Evolutionary conservation across 306 rosid species (phyloP), one percentile per base, ranked within the genome.

Genomic region (Quercus cerris): DNA sequence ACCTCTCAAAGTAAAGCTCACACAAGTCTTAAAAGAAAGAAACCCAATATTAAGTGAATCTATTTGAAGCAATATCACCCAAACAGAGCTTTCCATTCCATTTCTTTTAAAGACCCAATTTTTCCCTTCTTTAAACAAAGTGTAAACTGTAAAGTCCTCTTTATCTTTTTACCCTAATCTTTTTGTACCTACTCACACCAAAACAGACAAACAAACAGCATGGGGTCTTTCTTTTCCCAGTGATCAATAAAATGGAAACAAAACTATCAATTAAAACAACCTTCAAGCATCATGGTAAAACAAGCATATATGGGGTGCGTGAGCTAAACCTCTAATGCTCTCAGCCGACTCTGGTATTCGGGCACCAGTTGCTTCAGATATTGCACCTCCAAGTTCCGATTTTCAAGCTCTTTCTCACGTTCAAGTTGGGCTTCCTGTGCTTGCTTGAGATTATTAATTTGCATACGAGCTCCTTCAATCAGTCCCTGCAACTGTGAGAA

Each of bases 371-470:
- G 12, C 46, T 41, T 41, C 11, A 91, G 63, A 69, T 94, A 92
- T 83, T 88, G 85, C 85, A 90, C 77, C 81, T 90, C 98, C 79
- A 87, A 41, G 11, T 41, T 94, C 89, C 46, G 12, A 8, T 41
- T 41, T 41, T 41, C 46, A 8, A 41, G 46, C 46, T 41, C 46
- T 41, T 41, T 41, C 46, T 41, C 46, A 41, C 46, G 46, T 41
- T 41, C 46, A 41, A 8, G 3, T 41, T 41, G 46, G 46, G 46
- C 46, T 41, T 41, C 11, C 46, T 41, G 46, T 41, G 46, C 46
- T 8, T 41, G 3, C 46, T 41, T 41, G 69, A 94, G 89, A 70
- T 90, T 83, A 12, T 77, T 20, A 44, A 91, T 94, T 89, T 91
- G 94, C 82, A 41, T 41, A 41, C 89, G 94, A 75, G 52, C 88